Evolutionary conservation across 2,329 filamentous ascomycete genomes (phyloP).

Genomic region (Aspergillus niger): DNA sequence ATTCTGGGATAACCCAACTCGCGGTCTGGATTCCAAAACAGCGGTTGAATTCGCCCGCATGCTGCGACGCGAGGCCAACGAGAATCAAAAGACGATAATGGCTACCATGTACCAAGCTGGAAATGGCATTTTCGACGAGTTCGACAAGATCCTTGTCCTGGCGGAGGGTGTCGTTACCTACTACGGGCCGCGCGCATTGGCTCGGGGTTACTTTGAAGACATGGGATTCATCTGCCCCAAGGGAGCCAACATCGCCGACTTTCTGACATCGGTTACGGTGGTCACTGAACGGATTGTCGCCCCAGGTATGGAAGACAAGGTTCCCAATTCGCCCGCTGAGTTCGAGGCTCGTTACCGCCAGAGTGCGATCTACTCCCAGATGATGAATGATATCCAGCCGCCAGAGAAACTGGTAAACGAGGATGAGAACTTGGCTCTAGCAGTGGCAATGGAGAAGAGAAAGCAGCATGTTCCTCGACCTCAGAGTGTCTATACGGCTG

Average conservation of each 20-base stretch:
- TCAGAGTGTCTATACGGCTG: slow-evolving; percentile 34
- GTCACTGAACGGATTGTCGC: slow-evolving; percentile 49
- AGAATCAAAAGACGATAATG: slow-evolving; percentile 59
- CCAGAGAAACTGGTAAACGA: slow-evolving; percentile 34
- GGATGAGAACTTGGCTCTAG: slow-evolving; percentile 31
- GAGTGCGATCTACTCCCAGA: slow-evolving; percentile 52
- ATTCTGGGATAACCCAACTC: slow-evolving; percentile 68
- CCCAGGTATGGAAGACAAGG: slow-evolving; percentile 32
- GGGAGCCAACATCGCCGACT: slow-evolving; percentile 66
- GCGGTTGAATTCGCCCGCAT: slow-evolving; percentile 62
- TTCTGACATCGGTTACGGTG: slow-evolving; percentile 65
- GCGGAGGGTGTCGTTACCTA: slow-evolving; percentile 66
- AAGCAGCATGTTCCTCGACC: slow-evolving; percentile 35
- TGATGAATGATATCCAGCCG: slow-evolving; percentile 50
- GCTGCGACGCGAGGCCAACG: slow-evolving; percentile 62
- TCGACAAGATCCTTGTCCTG: slow-evolving; percentile 69
- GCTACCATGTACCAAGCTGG: slow-evolving; percentile 69
- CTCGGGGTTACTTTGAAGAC: slow-evolving; percentile 63
- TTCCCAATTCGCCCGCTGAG: slow-evolving; percentile 38
- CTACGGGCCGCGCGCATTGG: slow-evolving; percentile 61
- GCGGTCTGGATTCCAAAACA: slow-evolving; percentile 66
- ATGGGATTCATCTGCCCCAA: slow-evolving; percentile 64
- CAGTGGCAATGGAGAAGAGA: slow-evolving; percentile 34
- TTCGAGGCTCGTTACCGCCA: slow-evolving; percentile 55
- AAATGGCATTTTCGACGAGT: slow-evolving; percentile 67